Evolutionary conservation across 2,329 filamentous ascomycete genomes (phyloP).

Genomic region (Epicoccum sorghinum): DNA sequence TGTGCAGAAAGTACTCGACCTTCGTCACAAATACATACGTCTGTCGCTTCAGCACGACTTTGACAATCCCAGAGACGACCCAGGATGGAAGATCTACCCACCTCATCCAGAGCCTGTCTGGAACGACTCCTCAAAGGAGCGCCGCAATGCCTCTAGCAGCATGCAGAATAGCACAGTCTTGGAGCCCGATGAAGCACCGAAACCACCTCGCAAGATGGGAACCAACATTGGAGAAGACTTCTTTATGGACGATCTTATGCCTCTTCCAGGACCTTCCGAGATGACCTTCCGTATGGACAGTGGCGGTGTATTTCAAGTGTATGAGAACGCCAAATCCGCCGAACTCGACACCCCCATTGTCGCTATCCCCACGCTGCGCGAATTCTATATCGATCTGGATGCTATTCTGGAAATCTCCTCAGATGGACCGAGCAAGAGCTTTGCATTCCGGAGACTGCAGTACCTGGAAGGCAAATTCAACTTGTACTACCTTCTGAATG

Average conservation of each 20-base stretch:
- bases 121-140: constrained; percentile 64
- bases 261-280: constrained; percentile 72
- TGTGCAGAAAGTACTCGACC: constrained; percentile 86
- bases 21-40: constrained; percentile 85
- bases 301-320: constrained; percentile 91
- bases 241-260: constrained; percentile 75
- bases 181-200: constrained; percentile 42
- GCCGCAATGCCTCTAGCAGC: constrained; percentile 45
- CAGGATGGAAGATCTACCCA: constrained; percentile 87
- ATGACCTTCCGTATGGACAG: constrained; percentile 81
- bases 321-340: constrained; percentile 69
- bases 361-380: constrained; percentile 86
- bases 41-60: constrained; percentile 80
- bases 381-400: constrained; percentile 96
- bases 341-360: constrained; percentile 73
- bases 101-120: constrained; percentile 90
- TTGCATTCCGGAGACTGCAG: constrained; percentile 90
- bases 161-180: constrained; percentile 47
- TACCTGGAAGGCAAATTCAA: constrained; percentile 98
- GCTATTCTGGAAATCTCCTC: constrained; percentile 86
- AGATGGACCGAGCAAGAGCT: constrained; percentile 95
- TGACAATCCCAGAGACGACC: constrained; percentile 87
- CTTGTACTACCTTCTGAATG: constrained; percentile 88
- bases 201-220: constrained; percentile 77
- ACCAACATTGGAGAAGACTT: constrained; percentile 94